Conservation (phyloP, 805 yeast species). For the Candida arabinofermentans region DNA sequence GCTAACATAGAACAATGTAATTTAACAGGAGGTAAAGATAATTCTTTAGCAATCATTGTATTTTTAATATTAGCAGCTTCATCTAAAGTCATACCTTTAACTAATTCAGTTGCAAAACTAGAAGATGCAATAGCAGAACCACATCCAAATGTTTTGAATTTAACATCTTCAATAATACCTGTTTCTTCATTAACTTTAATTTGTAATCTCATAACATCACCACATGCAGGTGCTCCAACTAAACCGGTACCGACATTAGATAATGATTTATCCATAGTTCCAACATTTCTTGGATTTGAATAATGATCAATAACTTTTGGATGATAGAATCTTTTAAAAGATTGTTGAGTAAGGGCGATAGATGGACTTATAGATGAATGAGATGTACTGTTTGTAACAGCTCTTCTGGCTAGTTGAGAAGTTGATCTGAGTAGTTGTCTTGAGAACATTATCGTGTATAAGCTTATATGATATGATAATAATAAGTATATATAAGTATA, state of each 20-base stretch:
- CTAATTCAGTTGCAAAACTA: conserved; percentile 91
- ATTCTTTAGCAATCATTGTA: conserved; percentile 90
- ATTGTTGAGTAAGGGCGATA: too few species aligned
- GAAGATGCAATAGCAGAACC: conserved; percentile 97
- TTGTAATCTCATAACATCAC: conserved; percentile 97
- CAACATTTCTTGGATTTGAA: conserved; percentile 95
- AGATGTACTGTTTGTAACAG: too few species aligned
- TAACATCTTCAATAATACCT: conserved; percentile 91
- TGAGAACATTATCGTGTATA: conserved; percentile 15
- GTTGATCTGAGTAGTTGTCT: conserved; percentile 16
- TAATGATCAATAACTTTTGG: conserved; percentile 95
- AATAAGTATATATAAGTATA: too few species aligned
- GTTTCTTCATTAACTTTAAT: conserved; percentile 87
- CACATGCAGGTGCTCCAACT: conserved; percentile 99
- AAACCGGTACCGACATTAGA: conserved; percentile 89
- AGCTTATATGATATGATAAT: too few species aligned
- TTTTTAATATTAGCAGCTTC: conserved; percentile 92
- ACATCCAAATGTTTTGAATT: conserved; percentile 98
- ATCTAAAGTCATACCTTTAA: conserved; percentile 89
- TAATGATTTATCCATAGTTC: conserved; percentile 77
- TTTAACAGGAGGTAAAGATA: conserved; percentile 94
- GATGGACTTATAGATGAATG: too few species aligned
- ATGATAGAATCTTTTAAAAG: conserved; percentile 53
- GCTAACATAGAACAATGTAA: conserved; percentile 98
- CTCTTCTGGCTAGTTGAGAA: conserved; percentile 2